Base-by-base conservation (phyloP, 768 basidiomycete genomes). In the Macrolepiota albuminosa region DNA sequence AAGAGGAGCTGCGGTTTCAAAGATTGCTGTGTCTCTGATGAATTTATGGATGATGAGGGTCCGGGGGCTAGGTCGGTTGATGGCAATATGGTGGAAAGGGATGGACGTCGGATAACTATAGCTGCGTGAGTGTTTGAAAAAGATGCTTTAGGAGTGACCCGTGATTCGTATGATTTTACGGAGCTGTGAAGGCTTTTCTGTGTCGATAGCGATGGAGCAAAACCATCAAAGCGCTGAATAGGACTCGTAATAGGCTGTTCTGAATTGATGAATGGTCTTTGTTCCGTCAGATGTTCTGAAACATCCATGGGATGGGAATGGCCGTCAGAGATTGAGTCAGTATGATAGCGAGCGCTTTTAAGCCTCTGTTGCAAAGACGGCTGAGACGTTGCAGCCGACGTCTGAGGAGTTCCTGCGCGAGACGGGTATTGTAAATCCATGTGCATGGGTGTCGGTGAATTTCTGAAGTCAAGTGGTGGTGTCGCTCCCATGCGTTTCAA, bases 401-500 rank as follows among this genome's bases (percentile, higher is more conserved):
- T 29, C 37, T 21, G 18, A 39, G 62, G 49, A 36, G 40, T 57
- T 34, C 10, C 47, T 24, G 56, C 21, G 21, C 40, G 55, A 57
- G 59, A 57, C 40, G 62, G 62, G 48, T 63, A 60, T 37, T 57
- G 39, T n/a, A 63, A 26, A 2, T 63, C 56, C 52, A 57, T 54
- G 18, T 49, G 11, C 8, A 39, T 14, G 36, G 56, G 59, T 14
- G 61, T 59, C 9, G 54, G 61, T 59, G 58, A 56, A 29, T 42
- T 49, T 31, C 45, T 39, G 48, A 53, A 63, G 31, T 63, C 55
- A 34, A 55, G 33, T 26, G 49, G 40, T n/a, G 61, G 43, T 21
- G 33, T 51, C 21, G 54, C 37, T 1, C 39, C 42, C 16, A 63
- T 43, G 37, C 61, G 61, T 31, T 52, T 63, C 36, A 63, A 46